Conservation (phyloP, 2,329 filamentous ascomycete genomes). For the Apiospora sp. region DNA sequence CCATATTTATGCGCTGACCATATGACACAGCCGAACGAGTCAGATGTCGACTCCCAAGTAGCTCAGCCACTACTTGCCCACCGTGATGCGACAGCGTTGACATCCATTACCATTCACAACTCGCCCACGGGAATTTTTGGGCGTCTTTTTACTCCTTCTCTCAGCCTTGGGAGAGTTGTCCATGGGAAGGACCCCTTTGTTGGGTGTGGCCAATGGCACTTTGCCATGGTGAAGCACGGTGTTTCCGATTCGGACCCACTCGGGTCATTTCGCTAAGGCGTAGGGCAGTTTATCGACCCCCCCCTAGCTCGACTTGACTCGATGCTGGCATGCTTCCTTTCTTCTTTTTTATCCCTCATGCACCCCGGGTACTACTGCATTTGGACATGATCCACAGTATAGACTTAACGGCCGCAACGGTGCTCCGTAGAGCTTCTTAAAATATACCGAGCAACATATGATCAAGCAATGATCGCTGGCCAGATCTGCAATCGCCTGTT, state of each 20-base stretch:
- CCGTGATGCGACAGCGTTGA: not conserved
- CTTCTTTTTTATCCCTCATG: not conserved
- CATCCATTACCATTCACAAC: not conserved
- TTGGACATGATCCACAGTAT: not conserved
- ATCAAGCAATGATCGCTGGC: not conserved
- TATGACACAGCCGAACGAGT: constrained; percentile 5
- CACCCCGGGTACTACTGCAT: not conserved
- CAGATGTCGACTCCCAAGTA: not conserved
- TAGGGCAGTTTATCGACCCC: not conserved
- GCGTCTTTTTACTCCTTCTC: not conserved
- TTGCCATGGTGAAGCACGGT: not conserved
- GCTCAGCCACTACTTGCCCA: not conserved
- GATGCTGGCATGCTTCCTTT: too few species aligned
- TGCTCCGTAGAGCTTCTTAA: not conserved
- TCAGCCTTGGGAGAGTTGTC: not conserved
- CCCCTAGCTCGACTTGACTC: not conserved
- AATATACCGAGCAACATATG: too few species aligned
- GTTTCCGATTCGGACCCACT: not conserved
- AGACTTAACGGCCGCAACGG: not conserved
- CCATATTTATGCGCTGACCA: not conserved
- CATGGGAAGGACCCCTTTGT: not conserved
- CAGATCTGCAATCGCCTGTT: not conserved
- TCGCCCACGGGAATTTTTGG: not conserved
- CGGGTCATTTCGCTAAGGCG: not conserved
- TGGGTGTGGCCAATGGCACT: not conserved